phyloP scores from a whole-genome alignment of 768 basidiomycete species.

The Rhodocollybia butyracea region DNA sequence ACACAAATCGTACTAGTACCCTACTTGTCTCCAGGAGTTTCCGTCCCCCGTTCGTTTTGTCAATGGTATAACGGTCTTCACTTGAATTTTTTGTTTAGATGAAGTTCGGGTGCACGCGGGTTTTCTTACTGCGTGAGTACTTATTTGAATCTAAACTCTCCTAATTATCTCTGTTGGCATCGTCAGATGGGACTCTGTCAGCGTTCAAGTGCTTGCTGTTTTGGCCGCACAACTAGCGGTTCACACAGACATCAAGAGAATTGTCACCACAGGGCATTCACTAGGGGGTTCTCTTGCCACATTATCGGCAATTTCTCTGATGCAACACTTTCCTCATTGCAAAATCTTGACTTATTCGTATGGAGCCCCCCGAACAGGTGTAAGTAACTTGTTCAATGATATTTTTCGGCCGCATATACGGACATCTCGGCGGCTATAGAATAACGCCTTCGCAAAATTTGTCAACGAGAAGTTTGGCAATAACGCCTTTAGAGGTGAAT shows the following conservation, averaged over 20 bases:
- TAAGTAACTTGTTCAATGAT: conserved; percentile 23
- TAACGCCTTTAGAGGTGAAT: conserved; percentile 39
- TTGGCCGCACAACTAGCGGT: conserved; percentile 31
- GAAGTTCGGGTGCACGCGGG: conserved; percentile 45
- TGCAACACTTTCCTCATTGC: conserved; percentile 36
- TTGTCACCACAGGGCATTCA: conserved; percentile 52
- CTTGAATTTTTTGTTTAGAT: conserved; percentile 19
- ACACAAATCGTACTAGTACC: conserved; percentile 39
- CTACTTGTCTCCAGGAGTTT: conserved; percentile 41
- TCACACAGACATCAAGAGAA: conserved; percentile 30
- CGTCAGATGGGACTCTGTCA: conserved; percentile 48
- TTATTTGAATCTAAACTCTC: neutral
- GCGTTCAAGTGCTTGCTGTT: conserved; percentile 33
- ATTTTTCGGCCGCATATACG: too few species aligned
- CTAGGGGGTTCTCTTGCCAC: conserved; percentile 51
- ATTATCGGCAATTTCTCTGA: conserved; percentile 42
- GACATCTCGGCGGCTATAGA: too few species aligned
- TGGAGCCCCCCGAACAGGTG: conserved; percentile 47
- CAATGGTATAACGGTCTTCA: neutral
- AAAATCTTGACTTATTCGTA: conserved; percentile 44
- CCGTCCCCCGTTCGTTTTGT: conserved; percentile 31
- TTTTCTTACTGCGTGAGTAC: conserved; percentile 44
- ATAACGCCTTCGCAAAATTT: conserved; percentile 41
- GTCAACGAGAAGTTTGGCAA: conserved; percentile 39
- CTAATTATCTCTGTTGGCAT: neutral